phyloP scores from a whole-genome alignment of 306 rosid species.

The Echinosophora koreensis region DNA sequence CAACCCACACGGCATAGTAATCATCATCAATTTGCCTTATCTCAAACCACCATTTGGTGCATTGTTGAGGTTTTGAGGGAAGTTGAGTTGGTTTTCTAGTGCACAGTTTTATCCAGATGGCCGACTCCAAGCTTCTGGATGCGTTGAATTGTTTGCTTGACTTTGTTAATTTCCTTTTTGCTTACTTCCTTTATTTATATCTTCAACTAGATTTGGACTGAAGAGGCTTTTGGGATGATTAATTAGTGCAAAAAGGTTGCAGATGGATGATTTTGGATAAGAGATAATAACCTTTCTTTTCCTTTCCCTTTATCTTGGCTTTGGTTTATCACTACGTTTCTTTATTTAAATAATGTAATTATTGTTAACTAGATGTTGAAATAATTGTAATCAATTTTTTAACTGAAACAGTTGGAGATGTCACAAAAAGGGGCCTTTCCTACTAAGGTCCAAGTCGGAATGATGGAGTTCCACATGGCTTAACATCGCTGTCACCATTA shows the following conservation, averaged over 20 bases:
- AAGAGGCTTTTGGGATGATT: conserved; percentile 10
- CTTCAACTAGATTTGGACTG: conserved; percentile 7
- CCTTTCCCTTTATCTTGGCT: conserved; percentile 7
- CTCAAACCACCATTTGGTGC: conserved; percentile 20
- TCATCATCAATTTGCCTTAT: conserved; percentile 47
- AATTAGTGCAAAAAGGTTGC: conserved; percentile 30
- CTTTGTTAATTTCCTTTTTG: conserved; percentile 25
- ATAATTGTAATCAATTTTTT: not conserved
- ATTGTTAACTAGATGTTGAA: no score
- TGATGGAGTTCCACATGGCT: conserved; percentile 69
- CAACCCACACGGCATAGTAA: not conserved
- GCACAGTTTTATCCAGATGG: conserved; percentile 24
- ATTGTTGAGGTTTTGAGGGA: conserved; percentile 21
- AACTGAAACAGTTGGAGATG: conserved; percentile 75
- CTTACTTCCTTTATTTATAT: conserved; percentile 7
- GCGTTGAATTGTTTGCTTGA: not conserved
- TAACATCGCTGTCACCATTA: conserved; percentile 48
- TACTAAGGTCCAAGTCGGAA: conserved; percentile 69
- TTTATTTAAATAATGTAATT: no score
- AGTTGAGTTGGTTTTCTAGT: conserved; percentile 3
- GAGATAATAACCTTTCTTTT: conserved; percentile 47
- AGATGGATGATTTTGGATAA: conserved; percentile 46
- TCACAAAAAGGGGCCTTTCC: conserved; percentile 75
- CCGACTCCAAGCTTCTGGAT: conserved; percentile 12
- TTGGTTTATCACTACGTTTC: conserved; percentile 46